Base-by-base conservation (phyloP, 495 filamentous ascomycete genomes). In the Bryoglossum gracile region DNA sequence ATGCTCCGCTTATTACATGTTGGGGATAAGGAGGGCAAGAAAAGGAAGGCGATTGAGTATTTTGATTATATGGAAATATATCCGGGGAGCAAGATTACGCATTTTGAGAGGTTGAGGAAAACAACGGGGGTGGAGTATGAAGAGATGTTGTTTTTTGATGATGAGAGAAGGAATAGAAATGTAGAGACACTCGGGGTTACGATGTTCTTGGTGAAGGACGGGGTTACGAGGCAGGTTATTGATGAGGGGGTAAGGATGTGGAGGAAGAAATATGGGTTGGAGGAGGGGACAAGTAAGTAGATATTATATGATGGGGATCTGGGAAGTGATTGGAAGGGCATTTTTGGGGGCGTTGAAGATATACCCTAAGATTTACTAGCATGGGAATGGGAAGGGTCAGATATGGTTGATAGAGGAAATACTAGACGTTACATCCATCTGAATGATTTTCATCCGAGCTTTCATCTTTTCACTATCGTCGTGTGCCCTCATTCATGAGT, bases 141-240 rank as follows among this genome's bases (percentile, higher is more conserved):
- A 35, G 86, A 96, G 37, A 95, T 96, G 87, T 60, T 98, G 50
- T 98, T 98, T 57, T 98, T 96, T 59, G 91, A 98, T 56, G 91
- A 98, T 54, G 91, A 98, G 76, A 66, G 73, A 37, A 70, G 91
- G 50, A 98, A 98, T 63, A 68, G 74, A 30, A 87, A 94, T 64
- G 91, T 95, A 0, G 86, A 91, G 69, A 81, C 72, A 43, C 53
- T 95, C 43, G 89, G 89, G 1, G 86, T 96, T 21, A 83, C 82
- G 5, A 94, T 54, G 50, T 43, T 50, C 40, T 34, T 53, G 14
- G 48, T 98, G 3, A 62, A 78, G 48, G 81, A 89, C 62, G 92
- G 92, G 1, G 78, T 95, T 44, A 84, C 74, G n/a, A 78, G 73
- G 63, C 76, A 73, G 2, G 89, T 88, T 73, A 66, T 97, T 36